Evolutionary conservation across 2,329 filamentous ascomycete genomes (phyloP).

Genomic region (Clonostachys rosea): DNA sequence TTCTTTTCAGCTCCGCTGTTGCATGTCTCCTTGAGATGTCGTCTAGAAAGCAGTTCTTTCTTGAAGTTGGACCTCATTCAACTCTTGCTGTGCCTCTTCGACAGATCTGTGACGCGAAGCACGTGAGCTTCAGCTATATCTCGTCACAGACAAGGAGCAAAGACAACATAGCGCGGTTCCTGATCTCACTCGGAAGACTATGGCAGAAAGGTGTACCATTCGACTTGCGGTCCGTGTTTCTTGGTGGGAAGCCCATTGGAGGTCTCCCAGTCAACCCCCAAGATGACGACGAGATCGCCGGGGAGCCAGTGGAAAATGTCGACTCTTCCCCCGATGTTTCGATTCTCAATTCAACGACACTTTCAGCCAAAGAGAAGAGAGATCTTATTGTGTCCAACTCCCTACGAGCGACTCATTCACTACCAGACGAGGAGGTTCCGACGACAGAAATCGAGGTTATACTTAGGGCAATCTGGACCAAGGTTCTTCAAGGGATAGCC

Average conservation of each 20-base stretch:
- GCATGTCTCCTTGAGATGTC: slow-evolving; percentile 7
- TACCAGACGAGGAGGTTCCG: not conserved
- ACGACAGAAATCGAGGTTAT: slow-evolving; percentile 3
- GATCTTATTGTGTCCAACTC: not conserved
- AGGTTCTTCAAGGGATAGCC: slow-evolving; percentile 2
- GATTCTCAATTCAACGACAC: not conserved
- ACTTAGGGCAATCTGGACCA: slow-evolving; percentile 3
- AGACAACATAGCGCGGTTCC: not conserved
- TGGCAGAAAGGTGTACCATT: not conserved
- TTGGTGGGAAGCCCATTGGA: not conserved
- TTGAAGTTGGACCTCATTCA: slow-evolving; percentile 8
- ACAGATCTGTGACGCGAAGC: slow-evolving; percentile 5
- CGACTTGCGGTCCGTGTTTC: not conserved
- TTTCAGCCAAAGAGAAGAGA: not conserved
- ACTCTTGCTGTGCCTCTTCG: slow-evolving; percentile 5
- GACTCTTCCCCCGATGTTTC: not conserved
- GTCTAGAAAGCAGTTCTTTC: slow-evolving; percentile 10
- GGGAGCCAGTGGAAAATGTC: too few relatives aligned
- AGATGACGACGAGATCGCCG: too few relatives aligned
- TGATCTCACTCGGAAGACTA: not conserved
- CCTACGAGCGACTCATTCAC: not conserved
- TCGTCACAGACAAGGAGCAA: not conserved
- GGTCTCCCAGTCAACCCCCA: not conserved
- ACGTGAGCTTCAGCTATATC: not conserved
- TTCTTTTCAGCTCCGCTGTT: slow-evolving; percentile 5